These are phyloP conservation scores for Phytophthora macrochlamydospora DNA, from an alignment of 352 stramenopile species.

Conservation along the genomic window DNA sequence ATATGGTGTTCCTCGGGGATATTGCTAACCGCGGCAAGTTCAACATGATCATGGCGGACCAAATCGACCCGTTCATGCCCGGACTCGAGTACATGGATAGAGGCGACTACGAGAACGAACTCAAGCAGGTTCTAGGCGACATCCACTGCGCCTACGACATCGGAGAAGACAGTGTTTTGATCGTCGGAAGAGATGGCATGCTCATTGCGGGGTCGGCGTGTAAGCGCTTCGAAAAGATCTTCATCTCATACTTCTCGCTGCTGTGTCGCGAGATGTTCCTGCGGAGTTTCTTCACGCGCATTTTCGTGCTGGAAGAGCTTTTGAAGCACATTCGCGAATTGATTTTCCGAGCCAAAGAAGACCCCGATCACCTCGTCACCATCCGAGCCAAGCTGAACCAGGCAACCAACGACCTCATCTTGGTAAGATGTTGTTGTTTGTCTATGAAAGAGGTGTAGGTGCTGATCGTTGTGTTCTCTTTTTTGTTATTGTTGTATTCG, in stretches of 20 bases:
- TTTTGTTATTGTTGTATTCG: slow-evolving; percentile 4
- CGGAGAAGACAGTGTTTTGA: slow-evolving; percentile 93
- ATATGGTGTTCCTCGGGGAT: slow-evolving; percentile 95
- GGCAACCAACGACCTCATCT: slow-evolving; percentile 92
- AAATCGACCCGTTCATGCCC: slow-evolving; percentile 96
- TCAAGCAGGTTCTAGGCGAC: slow-evolving; percentile 94
- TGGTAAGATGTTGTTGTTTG: slow-evolving; percentile 33
- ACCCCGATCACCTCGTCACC: slow-evolving; percentile 84
- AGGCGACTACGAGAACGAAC: slow-evolving; percentile 96
- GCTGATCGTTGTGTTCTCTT: neutral
- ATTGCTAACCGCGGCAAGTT: slow-evolving; percentile 94
- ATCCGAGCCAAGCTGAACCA: slow-evolving; percentile 89
- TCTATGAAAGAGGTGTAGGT: neutral
- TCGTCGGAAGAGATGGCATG: slow-evolving; percentile 94
- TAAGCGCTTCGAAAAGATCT: slow-evolving; percentile 93
- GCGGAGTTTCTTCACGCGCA: slow-evolving; percentile 95
- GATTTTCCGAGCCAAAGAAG: slow-evolving; percentile 86
- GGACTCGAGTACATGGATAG: slow-evolving; percentile 97
- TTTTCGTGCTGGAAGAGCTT: slow-evolving; percentile 95
- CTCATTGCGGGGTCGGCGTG: slow-evolving; percentile 93
- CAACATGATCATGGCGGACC: slow-evolving; percentile 97
- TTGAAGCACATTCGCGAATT: slow-evolving; percentile 92
- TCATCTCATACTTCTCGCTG: slow-evolving; percentile 95
- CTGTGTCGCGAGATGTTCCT: slow-evolving; percentile 96
- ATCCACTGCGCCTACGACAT: slow-evolving; percentile 95